These are phyloP conservation scores for Escovopsis sp. DNA, from an alignment of 2,329 filamentous ascomycete species.

Conservation along the genomic window DNA sequence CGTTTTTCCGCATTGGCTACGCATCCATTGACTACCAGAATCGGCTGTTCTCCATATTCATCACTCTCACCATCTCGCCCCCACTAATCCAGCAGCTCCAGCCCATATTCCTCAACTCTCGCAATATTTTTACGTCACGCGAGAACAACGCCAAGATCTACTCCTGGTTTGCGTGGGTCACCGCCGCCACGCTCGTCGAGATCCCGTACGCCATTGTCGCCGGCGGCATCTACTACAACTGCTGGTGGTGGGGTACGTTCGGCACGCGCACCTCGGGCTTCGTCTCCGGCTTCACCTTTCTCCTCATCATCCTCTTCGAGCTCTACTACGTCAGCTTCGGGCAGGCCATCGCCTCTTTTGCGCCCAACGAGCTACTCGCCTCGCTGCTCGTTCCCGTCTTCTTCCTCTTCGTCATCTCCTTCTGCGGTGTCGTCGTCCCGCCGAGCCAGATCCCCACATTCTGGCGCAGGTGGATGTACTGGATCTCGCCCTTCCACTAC, in stretches of 20 bases:
- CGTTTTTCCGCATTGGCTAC: conserved; percentile 48
- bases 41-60: conserved; percentile 61
- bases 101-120: conserved; percentile 51
- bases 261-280: conserved; percentile 36
- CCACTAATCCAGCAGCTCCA: conserved; percentile 66
- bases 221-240: conserved; percentile 33
- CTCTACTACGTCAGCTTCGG: conserved; percentile 51
- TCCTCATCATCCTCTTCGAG: conserved; percentile 52
- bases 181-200: conserved; percentile 51
- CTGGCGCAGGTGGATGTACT: conserved; percentile 53
- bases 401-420: conserved; percentile 55
- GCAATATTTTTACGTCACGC: conserved; percentile 53
- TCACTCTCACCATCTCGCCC: conserved; percentile 60
- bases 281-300: conserved; percentile 45
- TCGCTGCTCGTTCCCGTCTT: conserved; percentile 53
- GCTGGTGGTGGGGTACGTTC: conserved; percentile 44
- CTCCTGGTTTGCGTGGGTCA: conserved; percentile 57
- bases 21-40: conserved; percentile 51
- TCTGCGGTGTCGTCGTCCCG: conserved; percentile 58
- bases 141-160: conserved; percentile 72
- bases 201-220: conserved; percentile 54
- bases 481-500: conserved; percentile 53
- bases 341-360: conserved; percentile 51
- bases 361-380: conserved; percentile 52
- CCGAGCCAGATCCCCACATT: conserved; percentile 42